Conservation (phyloP, 257 asterid genomes). For the Ehretia macrophylla region DNA sequence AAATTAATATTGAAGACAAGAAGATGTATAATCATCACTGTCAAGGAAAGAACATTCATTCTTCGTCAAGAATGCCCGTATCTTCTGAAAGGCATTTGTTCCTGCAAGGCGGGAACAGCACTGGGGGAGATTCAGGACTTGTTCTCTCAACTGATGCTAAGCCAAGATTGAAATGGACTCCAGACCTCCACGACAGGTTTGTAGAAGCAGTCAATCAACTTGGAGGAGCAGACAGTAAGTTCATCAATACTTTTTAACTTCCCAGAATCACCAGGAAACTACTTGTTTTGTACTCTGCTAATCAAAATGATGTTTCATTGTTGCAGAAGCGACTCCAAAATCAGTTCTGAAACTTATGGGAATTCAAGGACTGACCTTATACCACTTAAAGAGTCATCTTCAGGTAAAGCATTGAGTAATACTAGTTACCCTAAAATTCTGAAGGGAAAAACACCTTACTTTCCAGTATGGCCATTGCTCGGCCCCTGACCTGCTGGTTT, state of each 20-base stretch:
- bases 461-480: slow-evolving; percentile 5
- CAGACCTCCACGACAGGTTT: slow-evolving; percentile 87
- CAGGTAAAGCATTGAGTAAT: slow-evolving; percentile 50
- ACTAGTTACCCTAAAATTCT: slow-evolving; percentile 6
- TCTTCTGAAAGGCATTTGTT: slow-evolving; percentile 69
- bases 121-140: slow-evolving; percentile 83
- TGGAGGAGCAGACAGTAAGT: slow-evolving; percentile 99
- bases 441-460: slow-evolving; percentile 1
- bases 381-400: slow-evolving; percentile 95
- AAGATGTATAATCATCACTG: slow-evolving; percentile 69
- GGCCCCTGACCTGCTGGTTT: slow-evolving; percentile 13
- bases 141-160: slow-evolving; percentile 97
- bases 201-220: slow-evolving; percentile 91
- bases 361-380: slow-evolving; percentile 83
- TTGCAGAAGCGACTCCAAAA: slow-evolving; percentile 96
- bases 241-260: slow-evolving; percentile 7
- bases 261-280: slow-evolving; percentile 12
- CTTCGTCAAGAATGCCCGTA: slow-evolving; percentile 61
- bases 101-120: slow-evolving; percentile 58
- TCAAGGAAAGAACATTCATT: slow-evolving; percentile 53
- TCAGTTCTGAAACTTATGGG: slow-evolving; percentile 97
- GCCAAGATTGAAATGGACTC: slow-evolving; percentile 95
- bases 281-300: background rate
- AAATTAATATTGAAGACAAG: slow-evolving; percentile 25
- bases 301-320: slow-evolving; percentile 1